Evolutionary conservation across 257 asterid genomes (phyloP).

Genomic region (Leptodermis oblonga): DNA sequence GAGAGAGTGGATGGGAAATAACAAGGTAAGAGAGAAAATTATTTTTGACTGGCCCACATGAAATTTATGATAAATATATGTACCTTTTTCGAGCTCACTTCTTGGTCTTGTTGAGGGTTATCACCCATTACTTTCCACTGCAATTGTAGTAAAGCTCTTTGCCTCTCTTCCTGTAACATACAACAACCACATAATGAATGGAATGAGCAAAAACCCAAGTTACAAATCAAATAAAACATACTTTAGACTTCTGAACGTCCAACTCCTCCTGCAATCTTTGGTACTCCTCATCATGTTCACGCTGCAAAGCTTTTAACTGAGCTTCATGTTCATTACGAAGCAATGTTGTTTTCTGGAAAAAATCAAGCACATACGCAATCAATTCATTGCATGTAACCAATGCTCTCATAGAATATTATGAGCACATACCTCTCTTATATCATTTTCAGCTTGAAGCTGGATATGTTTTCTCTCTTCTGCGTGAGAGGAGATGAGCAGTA

Average conservation of each 20-base stretch:
- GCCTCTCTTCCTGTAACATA: slow-evolving; percentile 81
- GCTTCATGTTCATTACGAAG: slow-evolving; percentile 82
- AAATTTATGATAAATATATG: not conserved
- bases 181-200: slow-evolving; percentile 19
- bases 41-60: not conserved
- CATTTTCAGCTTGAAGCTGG: slow-evolving; percentile 73
- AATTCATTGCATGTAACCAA: slow-evolving; percentile 8
- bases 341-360: slow-evolving; percentile 57
- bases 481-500: slow-evolving; percentile 54
- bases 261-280: slow-evolving; percentile 81
- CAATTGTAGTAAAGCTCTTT: slow-evolving; percentile 79
- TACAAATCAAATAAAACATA: slow-evolving; percentile 26
- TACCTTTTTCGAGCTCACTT: slow-evolving; percentile 94
- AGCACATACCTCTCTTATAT: slow-evolving; percentile 66
- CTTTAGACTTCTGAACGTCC: slow-evolving; percentile 77
- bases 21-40: not conserved
- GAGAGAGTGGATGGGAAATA: not conserved
- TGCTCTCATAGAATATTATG: not conserved
- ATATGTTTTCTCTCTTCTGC: slow-evolving; percentile 60
- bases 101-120: slow-evolving; percentile 82
- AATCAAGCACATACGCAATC: slow-evolving; percentile 2
- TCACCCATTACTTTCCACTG: slow-evolving; percentile 95
- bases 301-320: slow-evolving; percentile 70
- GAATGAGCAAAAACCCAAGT: slow-evolving; percentile 7
- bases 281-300: slow-evolving; percentile 89